Evolutionary conservation across 1,284 basidiomycete genomes (phyloP), one percentile per base, ranked within the genome.

Genomic region (Microbotryum saponariae): DNA sequence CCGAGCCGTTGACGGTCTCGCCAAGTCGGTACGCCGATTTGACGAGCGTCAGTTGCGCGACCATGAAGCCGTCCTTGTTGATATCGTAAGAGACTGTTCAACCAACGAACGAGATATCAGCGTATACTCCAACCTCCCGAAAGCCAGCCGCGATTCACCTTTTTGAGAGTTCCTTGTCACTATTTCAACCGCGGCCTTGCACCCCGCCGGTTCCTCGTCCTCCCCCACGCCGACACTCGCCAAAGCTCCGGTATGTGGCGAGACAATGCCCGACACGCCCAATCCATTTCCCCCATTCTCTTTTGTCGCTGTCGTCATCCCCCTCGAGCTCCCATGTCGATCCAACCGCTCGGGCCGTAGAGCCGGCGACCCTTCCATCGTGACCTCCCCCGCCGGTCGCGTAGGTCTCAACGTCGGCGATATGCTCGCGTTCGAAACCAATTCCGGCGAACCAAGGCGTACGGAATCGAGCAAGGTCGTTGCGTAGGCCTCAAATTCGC

Each of bases 171-270:
- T 89, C 48, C 91, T 79, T 18, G 90, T 91, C 50, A 94, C 77
- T 51, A 94, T 85, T 77, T 96, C 91, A 1, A 97, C 89, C 0
- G 90, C 90, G 70, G 92, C 87, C 59, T 89, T 81, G 74, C 91
- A 96, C 0, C 86, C 86, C 4, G 81, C 82, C 63, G 83, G 73
- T 20, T 77, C 80, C 4, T 81, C 81, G 42, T 63, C 67, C 77
- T 78, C 58, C 77, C 73, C 73, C 78, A 75, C 68, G 73, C 76
- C 74, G 59, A 77, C 59, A 42, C 37, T 42, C 16, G 44, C 23
- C 33, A 54, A 16, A 50, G 54, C 48, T 9, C 21, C 27, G 48
- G 48, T 23, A 50, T 50, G 48, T 10, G 37, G 37, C 37, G 37
- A 16, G 14, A 42, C 37, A 2, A 42, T 18, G 4, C 37, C 37